These are phyloP conservation scores for Komagataella phaffii DNA, from an alignment of 805 yeast genomes.

Conservation along the genomic window DNA sequence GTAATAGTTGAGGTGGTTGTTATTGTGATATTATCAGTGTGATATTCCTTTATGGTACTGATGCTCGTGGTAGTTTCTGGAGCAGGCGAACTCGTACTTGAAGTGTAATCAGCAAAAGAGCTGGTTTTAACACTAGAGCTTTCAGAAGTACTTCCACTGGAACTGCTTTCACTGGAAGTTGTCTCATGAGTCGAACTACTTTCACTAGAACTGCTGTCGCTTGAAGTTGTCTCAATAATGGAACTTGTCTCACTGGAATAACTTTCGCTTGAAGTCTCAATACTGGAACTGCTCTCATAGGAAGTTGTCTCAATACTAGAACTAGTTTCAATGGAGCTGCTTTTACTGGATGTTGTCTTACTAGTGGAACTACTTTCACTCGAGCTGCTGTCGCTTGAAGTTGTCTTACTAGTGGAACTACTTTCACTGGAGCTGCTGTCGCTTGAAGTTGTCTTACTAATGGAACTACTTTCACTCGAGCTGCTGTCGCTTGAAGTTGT, in stretches of 20 bases:
- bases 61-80: neutral
- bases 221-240: neutral
- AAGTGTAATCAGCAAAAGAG: neutral
- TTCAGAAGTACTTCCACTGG: neutral
- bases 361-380: neutral
- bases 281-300: neutral
- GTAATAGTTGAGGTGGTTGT: neutral
- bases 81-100: neutral
- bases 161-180: neutral
- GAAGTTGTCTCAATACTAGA: too few relatives aligned
- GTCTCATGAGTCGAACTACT: neutral
- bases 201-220: neutral
- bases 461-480: neutral
- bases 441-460: neutral
- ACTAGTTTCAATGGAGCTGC: too few relatives aligned
- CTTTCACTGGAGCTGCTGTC: neutral
- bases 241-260: neutral
- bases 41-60: neutral
- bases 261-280: neutral
- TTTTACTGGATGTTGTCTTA: too few relatives aligned
- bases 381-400: too few relatives aligned
- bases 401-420: too few relatives aligned
- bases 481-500: neutral
- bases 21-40: neutral
- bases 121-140: neutral